Conservation (phyloP, 139 green algal genomes). For the Desmodesmus armatus region DNA sequence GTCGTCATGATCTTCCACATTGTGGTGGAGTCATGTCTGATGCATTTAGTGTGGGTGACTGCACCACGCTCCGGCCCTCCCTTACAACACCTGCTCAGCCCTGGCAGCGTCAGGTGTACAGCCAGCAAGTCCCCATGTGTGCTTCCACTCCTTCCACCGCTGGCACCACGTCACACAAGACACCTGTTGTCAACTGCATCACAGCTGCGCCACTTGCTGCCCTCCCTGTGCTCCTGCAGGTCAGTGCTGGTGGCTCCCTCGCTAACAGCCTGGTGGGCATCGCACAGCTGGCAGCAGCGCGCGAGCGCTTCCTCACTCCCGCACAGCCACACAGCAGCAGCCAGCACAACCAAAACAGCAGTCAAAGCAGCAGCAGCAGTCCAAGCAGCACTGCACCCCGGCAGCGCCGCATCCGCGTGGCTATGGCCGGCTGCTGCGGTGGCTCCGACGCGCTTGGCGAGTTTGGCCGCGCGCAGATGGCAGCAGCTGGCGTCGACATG, state of each 20-base stretch:
- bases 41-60: too few species aligned
- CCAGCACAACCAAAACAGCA: constrained; percentile 15
- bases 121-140: too few species aligned
- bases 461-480: constrained; percentile 78
- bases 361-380: neutral
- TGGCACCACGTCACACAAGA: too few species aligned
- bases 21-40: too few species aligned
- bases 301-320: neutral
- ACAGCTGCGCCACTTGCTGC: too few species aligned
- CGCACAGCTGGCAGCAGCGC: constrained; percentile 63
- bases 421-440: constrained; percentile 73
- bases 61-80: too few species aligned
- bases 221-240: constrained; percentile 47
- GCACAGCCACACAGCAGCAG: constrained; percentile 50
- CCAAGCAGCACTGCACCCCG: neutral
- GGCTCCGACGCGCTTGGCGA: constrained; percentile 77
- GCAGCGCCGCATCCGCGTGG: constrained; percentile 64
- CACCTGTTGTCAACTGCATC: too few species aligned
- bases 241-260: constrained; percentile 87
- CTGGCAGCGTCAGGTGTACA: too few species aligned
- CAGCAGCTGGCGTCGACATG: constrained; percentile 71
- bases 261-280: constrained; percentile 93
- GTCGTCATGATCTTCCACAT: too few species aligned
- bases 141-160: too few species aligned
- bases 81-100: too few species aligned